phyloP scores from a whole-genome alignment of 345 rosid genomes.

The Eucalyptus rudis region DNA sequence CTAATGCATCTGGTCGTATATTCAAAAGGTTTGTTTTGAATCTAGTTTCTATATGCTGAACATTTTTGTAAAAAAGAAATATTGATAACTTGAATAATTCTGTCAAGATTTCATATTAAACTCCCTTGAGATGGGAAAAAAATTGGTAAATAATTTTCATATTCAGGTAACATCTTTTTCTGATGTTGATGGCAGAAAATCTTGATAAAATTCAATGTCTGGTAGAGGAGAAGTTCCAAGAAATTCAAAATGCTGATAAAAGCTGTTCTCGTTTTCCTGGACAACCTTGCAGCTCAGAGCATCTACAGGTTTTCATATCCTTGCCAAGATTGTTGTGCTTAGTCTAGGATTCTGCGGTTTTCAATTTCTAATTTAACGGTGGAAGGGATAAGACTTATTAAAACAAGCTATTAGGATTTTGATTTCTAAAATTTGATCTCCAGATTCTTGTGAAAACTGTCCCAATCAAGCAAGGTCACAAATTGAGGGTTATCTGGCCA shows the following conservation, averaged over 20 bases:
- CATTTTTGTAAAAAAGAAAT: not conserved
- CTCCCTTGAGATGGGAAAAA: not conserved
- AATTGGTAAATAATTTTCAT: not conserved
- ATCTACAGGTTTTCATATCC: slow-evolving; percentile 52
- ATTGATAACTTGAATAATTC: not conserved
- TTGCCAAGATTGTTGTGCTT: not conserved
- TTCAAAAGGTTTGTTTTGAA: slow-evolving; percentile 47
- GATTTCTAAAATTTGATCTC: not conserved
- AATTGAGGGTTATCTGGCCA: slow-evolving; percentile 67
- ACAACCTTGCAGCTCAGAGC: slow-evolving; percentile 69
- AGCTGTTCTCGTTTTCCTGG: slow-evolving; percentile 42
- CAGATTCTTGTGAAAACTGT: slow-evolving; percentile 77
- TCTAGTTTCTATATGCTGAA: not conserved
- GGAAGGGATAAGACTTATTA: not conserved
- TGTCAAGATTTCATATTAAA: not conserved
- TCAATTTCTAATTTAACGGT: not conserved
- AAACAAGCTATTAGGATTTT: not conserved
- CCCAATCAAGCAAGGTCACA: slow-evolving; percentile 86
- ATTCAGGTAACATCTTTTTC: slow-evolving; percentile 12
- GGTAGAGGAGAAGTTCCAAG: slow-evolving; percentile 60
- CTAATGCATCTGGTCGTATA: slow-evolving; percentile 84
- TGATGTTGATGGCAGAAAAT: slow-evolving; percentile 28
- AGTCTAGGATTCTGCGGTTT: not conserved
- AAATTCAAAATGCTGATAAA: slow-evolving; percentile 44
- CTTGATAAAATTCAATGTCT: slow-evolving; percentile 57